Conservation (phyloP, 352 stramenopile species). For the Phytophthora quininea region DNA sequence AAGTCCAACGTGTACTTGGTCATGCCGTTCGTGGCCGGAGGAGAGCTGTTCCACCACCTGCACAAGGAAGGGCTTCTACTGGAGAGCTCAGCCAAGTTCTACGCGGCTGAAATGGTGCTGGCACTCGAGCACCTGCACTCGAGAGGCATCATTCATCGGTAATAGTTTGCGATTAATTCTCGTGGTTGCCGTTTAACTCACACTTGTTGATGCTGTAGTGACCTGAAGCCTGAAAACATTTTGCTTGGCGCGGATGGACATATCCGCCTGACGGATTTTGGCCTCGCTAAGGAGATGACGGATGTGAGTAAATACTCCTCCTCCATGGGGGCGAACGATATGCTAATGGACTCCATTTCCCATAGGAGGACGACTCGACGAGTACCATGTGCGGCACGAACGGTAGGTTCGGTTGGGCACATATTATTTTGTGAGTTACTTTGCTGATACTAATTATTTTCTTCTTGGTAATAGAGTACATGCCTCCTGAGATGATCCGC, state of each 20-base stretch:
- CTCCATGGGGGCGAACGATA: not conserved
- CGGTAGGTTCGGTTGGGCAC: conserved; percentile 28
- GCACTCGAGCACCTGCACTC: conserved; percentile 80
- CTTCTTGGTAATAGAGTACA: conserved; percentile 65
- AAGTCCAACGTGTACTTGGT: conserved; percentile 83
- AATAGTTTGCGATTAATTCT: not conserved
- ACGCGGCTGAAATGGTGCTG: conserved; percentile 85
- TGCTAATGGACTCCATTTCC: conserved; percentile 22
- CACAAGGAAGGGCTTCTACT: conserved; percentile 67
- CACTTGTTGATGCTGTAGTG: conserved; percentile 34
- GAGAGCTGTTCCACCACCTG: conserved; percentile 75
- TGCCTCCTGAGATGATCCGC: conserved; percentile 88
- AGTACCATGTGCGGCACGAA: conserved; percentile 88
- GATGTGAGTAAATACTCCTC: conserved; percentile 42
- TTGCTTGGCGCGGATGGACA: conserved; percentile 81
- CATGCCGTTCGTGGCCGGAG: conserved; percentile 76
- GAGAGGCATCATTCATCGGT: conserved; percentile 82
- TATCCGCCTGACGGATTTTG: conserved; percentile 88
- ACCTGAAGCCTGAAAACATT: conserved; percentile 88
- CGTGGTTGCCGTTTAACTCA: conserved; percentile 1
- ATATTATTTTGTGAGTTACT: no score
- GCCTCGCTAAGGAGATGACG: conserved; percentile 79
- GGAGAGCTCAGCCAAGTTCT: conserved; percentile 79
- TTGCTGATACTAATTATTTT: not conserved
- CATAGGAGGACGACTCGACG: conserved; percentile 71